Conservation (phyloP, 2,329 filamentous ascomycete species). For the Penicillium brevicompactum region DNA sequence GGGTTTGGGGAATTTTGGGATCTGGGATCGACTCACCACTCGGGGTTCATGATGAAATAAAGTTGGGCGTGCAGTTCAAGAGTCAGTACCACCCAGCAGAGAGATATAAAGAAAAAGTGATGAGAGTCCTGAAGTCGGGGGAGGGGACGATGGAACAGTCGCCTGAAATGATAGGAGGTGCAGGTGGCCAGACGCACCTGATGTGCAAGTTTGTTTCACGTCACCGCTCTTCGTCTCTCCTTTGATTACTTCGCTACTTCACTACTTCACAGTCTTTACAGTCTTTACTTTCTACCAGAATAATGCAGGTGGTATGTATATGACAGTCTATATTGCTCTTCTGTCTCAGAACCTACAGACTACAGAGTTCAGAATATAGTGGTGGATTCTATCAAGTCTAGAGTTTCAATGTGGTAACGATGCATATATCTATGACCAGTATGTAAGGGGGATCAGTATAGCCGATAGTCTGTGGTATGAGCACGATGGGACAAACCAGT, state of each 20-base stretch:
- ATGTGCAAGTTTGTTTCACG: constrained; percentile 29
- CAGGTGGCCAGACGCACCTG: constrained; percentile 28
- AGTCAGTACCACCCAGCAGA: constrained; percentile 6
- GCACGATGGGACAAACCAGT: too few species aligned
- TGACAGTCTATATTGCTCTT: too few species aligned
- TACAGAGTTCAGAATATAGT: too few species aligned
- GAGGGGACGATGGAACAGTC: constrained; percentile 28
- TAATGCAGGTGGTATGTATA: too few species aligned
- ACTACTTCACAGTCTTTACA: too few species aligned
- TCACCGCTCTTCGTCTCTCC: constrained; percentile 1
- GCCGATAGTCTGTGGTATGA: too few species aligned
- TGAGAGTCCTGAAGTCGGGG: constrained; percentile 16
- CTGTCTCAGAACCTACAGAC: too few species aligned
- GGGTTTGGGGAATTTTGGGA: constrained; percentile 9
- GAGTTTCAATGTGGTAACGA: not conserved
- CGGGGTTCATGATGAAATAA: constrained; percentile 49
- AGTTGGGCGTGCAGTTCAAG: constrained; percentile 9
- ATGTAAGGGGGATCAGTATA: too few species aligned
- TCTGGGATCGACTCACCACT: constrained; percentile 44
- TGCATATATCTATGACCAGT: not conserved
- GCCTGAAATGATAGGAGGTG: constrained; percentile 35
- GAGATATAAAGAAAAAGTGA: constrained; percentile 21
- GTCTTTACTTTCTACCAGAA: too few species aligned
- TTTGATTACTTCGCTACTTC: not conserved
- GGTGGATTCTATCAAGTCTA: too few species aligned